Evolutionary conservation across 1,284 basidiomycete genomes (phyloP).

Genomic region (Trametes pubescens): DNA sequence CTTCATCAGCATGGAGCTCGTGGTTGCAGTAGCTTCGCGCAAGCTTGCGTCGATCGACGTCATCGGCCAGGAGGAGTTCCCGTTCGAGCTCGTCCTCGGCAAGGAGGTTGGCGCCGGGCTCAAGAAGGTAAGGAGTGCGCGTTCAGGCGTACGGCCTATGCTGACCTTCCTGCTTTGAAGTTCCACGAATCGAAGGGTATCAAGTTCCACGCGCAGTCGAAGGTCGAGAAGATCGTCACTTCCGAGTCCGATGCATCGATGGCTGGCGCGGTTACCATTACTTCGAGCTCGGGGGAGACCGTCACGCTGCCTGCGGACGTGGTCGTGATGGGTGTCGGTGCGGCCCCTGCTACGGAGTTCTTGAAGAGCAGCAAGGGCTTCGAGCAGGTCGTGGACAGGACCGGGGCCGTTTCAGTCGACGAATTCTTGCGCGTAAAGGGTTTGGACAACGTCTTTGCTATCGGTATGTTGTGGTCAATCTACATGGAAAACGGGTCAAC

Average conservation of each 20-base stretch:
- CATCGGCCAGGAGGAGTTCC: slow-evolving; percentile 86
- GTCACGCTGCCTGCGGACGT: slow-evolving; percentile 74
- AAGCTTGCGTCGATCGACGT: slow-evolving; percentile 83
- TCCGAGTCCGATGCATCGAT: slow-evolving; percentile 56
- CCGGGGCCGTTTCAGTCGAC: slow-evolving; percentile 86
- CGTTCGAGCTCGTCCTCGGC: slow-evolving; percentile 86
- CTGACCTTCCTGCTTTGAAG: slow-evolving; percentile 44
- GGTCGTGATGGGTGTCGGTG: slow-evolving; percentile 91
- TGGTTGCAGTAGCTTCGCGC: slow-evolving; percentile 77
- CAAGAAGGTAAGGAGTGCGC: slow-evolving; percentile 66
- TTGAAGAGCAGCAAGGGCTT: slow-evolving; percentile 73
- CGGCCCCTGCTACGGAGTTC: slow-evolving; percentile 86
- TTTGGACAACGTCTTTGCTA: slow-evolving; percentile 77
- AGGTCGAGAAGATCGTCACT: slow-evolving; percentile 78
- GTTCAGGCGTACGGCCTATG: too few species aligned
- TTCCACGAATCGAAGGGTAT: slow-evolving; percentile 84
- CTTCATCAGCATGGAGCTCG: slow-evolving; percentile 95
- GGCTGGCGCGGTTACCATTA: slow-evolving; percentile 66
- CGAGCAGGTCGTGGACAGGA: slow-evolving; percentile 70
- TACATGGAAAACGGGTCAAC: neutral
- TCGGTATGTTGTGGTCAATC: slow-evolving; percentile 57
- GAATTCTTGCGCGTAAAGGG: slow-evolving; percentile 77
- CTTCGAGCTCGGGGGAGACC: slow-evolving; percentile 59
- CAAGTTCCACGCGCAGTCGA: slow-evolving; percentile 83
- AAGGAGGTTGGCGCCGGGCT: slow-evolving; percentile 83